Evolutionary conservation across 306 rosid species (phyloP), one percentile per base, ranked within the genome.

Genomic region (Castanopsis chinensis): DNA sequence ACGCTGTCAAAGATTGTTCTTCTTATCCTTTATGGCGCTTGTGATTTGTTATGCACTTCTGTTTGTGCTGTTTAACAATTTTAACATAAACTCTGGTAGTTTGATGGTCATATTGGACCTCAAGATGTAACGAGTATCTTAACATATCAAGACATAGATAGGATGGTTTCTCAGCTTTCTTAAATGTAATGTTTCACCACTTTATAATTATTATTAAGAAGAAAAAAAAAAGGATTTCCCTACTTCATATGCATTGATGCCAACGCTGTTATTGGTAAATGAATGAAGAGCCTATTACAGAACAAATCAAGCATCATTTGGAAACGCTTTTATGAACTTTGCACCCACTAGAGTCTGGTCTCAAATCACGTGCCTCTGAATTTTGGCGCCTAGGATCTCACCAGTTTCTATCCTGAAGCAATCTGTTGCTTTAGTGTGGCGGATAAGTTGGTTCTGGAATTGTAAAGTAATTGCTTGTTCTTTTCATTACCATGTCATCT

Each of bases 401-500:
- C 18, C 59, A 28, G 81, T 79, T 43, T 71, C 67, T 59, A 72
- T 67, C 76, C n/a, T 69, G 68, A 67, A 83, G 64, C n/a, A 67
- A 21, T 79, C 67, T 58, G 33, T 64, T 77, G 74, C 60, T 12
- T 57, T 45, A 73, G 79, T 56, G 76, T 41, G 69, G 76, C 32
- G 69, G 57, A 72, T 69, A 52, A 73, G 70, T 71, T 19, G 73
- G 57, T 81, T 80, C 80, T 70, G 23, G 37, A 78, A 73, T 73
- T 58, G 79, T 59, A 53, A 45, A 60, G 85, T 61, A 69, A 75
- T 69, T 71, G 76, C 75, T 59, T 76, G 61, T 74, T 79, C 79
- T 78, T 85, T 83, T 58, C 67, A 63, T 57, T 84, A 58, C 68
- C 76, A 57, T 23, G 70, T 23, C 15, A 79, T 43, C 73, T 9